Percentiles rank a stretch among this genome's conserved stretches.
These are phyloP conservation scores for Sugiyamaella neomexicana DNA, from an alignment of 1,139 yeast genomes.

Conservation along the genomic window DNA sequence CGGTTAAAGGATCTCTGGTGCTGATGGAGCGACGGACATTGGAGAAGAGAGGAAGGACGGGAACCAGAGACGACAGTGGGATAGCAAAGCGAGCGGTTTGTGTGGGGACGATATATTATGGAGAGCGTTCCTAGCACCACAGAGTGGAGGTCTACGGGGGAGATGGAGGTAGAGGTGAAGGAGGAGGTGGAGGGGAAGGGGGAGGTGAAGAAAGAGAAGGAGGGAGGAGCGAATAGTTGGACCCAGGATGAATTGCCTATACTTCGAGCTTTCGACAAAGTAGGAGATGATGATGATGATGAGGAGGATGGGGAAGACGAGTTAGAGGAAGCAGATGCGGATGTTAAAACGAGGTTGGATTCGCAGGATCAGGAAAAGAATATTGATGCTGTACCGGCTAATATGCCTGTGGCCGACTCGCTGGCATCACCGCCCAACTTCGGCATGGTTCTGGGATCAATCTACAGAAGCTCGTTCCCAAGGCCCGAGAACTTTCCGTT, in stretches of 20 bases:
- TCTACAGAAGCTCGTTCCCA: slow-evolving; percentile 89
- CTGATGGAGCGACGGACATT: neutral
- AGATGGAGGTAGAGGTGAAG: neutral
- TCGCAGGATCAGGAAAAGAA: too few relatives aligned
- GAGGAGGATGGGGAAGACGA: slow-evolving; percentile 3
- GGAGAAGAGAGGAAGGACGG: neutral
- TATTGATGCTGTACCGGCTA: neutral
- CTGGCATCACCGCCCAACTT: slow-evolving; percentile 72
- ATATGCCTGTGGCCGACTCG: slow-evolving; percentile 1
- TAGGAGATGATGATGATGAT: neutral
- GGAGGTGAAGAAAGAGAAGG: neutral
- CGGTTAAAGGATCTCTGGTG: neutral
- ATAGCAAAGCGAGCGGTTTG: neutral
- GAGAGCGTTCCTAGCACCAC: neutral
- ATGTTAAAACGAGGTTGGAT: too few relatives aligned
- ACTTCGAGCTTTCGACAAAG: neutral
- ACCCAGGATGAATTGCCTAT: neutral
- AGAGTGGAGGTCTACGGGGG: neutral
- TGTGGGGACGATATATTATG: neutral
- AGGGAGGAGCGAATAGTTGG: neutral
- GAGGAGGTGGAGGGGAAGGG: neutral
- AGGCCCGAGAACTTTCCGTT: slow-evolving; percentile 77
- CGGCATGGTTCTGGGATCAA: slow-evolving; percentile 73
- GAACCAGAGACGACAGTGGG: neutral
- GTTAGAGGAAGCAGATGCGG: neutral